Evolutionary conservation across 2,329 filamentous ascomycete genomes (phyloP).

Genomic region (Nannizziopsis barbatae): DNA sequence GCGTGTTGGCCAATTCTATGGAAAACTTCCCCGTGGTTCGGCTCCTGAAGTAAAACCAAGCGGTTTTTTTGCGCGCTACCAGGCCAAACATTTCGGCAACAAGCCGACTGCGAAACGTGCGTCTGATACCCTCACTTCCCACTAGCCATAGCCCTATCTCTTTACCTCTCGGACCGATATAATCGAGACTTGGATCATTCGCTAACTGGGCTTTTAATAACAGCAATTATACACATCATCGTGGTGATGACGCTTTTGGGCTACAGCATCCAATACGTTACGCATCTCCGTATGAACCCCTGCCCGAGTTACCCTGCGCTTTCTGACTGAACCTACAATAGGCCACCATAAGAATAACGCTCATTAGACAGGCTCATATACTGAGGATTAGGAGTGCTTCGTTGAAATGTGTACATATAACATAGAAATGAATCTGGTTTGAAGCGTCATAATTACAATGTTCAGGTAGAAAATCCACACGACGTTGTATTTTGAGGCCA

Average conservation of each 20-base stretch:
- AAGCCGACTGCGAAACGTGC: slow-evolving; percentile 80
- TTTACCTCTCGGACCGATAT: not conserved
- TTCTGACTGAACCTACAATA: slow-evolving; percentile 30
- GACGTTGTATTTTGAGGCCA: too few species aligned
- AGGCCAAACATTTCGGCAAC: slow-evolving; percentile 82
- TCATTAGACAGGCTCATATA: slow-evolving; percentile 51
- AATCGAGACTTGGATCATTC: not conserved
- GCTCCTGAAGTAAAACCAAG: slow-evolving; percentile 73
- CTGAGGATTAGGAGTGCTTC: slow-evolving; percentile 15
- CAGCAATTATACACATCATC: slow-evolving; percentile 83
- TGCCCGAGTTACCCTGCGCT: not conserved
- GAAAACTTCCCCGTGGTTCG: slow-evolving; percentile 87
- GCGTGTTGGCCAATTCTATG: slow-evolving; percentile 96
- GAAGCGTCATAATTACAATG: not conserved
- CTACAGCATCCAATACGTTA: slow-evolving; percentile 99
- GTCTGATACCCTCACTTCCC: slow-evolving; percentile 30
- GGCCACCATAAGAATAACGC: slow-evolving; percentile 99
- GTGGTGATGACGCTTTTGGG: slow-evolving; percentile 66
- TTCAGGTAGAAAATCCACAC: not conserved
- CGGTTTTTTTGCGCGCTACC: slow-evolving; percentile 79
- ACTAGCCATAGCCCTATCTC: not conserved
- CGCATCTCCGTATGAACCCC: slow-evolving; percentile 79
- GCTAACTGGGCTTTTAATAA: slow-evolving; percentile 10
- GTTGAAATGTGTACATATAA: slow-evolving; percentile 33
- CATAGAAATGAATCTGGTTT: slow-evolving; percentile 21